Evolutionary conservation across 179 eudicot species (phyloP), one percentile per base, ranked within the genome.

Genomic region (Gypsophila paniculata): DNA sequence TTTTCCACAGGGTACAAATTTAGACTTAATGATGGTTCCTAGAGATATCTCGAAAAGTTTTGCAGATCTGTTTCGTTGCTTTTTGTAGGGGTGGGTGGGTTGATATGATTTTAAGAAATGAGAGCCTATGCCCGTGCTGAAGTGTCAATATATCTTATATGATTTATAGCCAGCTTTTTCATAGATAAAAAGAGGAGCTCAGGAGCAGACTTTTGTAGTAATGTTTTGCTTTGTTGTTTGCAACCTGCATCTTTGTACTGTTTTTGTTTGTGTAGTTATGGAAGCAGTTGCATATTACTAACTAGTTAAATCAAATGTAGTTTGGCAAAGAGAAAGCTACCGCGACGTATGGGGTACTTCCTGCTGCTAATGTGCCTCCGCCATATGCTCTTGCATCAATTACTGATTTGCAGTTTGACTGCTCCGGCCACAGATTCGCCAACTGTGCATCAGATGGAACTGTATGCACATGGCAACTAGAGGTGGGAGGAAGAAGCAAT

Each of bases 371-470:
- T 83, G 91, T 90, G 22, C 96, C 97, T 78, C 96, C 99, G 59
- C 99, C 99, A 25, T 94, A 90, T 87, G 87, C 95, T 73, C 96
- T 94, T 84, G 94, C 99, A 62, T 87, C 97, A 36, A 78, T 91
- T 61, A 83, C 91, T 59, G 85, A 89, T 69, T 85, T 90, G 85
- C 87, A 85, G 65, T 90, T 91, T 85, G 97, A 94, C 79, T 78
- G 85, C 55, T 91, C 83, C 75, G 99, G 99, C 59, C 96, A 91
- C 46, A 81, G 97, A 83, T 94, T 94, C 77, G 88, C 90, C 21
- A 88, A 94, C 78, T 87, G 85, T 82, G 97, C 99, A 75, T 87
- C 85, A 73, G 99, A 94, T 87, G 99, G 99, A 77, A 90, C 96
- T 57, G 91, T 94, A 22, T 88, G 92, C 83, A 84, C 97, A 39